Evolutionary conservation across 176 grass and related monocot species (phyloP).

Genomic region (Cymbopogon citratus): DNA sequence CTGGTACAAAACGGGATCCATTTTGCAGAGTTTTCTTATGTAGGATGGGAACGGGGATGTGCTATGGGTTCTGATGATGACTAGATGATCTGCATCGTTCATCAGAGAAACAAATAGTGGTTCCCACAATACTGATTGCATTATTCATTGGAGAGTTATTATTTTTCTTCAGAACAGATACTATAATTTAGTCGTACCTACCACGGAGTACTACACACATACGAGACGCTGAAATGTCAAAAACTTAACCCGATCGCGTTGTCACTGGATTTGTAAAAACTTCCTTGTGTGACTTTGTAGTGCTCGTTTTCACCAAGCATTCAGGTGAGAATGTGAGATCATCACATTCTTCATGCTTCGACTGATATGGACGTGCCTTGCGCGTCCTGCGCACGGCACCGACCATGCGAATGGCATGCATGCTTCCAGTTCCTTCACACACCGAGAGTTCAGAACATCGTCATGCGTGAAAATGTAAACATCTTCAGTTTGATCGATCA

Average conservation of each 20-base stretch:
- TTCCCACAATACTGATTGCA: background rate
- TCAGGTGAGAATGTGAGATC: background rate
- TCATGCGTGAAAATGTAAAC: constrained; percentile 3
- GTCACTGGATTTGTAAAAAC: background rate
- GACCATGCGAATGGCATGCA: constrained; percentile 24
- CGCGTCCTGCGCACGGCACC: constrained; percentile 10
- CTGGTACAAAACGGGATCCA: background rate
- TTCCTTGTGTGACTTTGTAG: background rate
- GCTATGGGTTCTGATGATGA: background rate
- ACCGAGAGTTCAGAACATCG: background rate
- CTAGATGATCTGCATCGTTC: constrained; percentile 7
- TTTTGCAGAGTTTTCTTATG: background rate
- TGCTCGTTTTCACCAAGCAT: background rate
- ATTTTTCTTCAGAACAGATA: background rate
- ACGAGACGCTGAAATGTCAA: background rate
- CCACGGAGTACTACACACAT: background rate
- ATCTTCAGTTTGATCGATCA: background rate
- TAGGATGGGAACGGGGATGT: background rate
- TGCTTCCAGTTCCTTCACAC: background rate
- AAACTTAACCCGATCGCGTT: background rate
- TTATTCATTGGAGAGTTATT: background rate
- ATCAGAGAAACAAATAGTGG: background rate
- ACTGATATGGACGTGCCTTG: constrained; percentile 14
- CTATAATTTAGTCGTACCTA: background rate
- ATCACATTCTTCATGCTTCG: constrained; percentile 3